These are phyloP conservation scores for Tagetes patula DNA, from an alignment of 129 eudicot genomes.

Conservation along the genomic window DNA sequence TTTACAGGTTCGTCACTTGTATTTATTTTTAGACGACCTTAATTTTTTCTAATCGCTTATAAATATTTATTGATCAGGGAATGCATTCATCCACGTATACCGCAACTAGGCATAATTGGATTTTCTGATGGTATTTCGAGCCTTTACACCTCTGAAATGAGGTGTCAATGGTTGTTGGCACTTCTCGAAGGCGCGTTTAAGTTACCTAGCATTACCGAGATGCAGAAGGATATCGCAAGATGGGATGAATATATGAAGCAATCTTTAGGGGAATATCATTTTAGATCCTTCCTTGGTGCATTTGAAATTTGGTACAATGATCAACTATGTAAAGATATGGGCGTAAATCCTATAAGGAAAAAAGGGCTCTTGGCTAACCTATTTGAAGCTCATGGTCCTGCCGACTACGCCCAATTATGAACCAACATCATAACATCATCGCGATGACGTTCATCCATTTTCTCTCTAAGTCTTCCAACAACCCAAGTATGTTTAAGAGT, in stretches of 20 bases:
- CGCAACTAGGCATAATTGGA: slow-evolving; percentile 5
- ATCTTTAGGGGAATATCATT: background rate
- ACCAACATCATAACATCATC: background rate
- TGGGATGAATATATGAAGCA: slow-evolving; percentile 13
- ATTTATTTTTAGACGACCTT: background rate
- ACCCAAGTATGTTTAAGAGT: background rate
- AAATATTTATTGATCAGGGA: background rate
- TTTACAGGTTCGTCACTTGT: background rate
- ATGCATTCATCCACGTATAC: slow-evolving; percentile 12
- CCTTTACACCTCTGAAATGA: background rate
- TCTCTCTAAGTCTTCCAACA: background rate
- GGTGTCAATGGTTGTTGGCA: background rate
- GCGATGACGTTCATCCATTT: background rate
- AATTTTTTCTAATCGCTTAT: too few relatives aligned
- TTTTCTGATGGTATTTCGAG: slow-evolving; percentile 3
- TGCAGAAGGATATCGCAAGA: background rate
- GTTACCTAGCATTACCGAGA: background rate
- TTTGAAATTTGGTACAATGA: slow-evolving; percentile 8
- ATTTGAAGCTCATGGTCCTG: slow-evolving; percentile 3
- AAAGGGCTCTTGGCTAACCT: background rate
- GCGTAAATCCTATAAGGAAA: slow-evolving; percentile 7
- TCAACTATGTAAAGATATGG: slow-evolving; percentile 12
- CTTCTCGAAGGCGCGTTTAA: background rate
- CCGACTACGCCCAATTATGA: background rate
- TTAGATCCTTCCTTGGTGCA: slow-evolving; percentile 5